Base-by-base conservation (phyloP, 768 basidiomycete species). In the Cystofilobasidium ferigula region DNA sequence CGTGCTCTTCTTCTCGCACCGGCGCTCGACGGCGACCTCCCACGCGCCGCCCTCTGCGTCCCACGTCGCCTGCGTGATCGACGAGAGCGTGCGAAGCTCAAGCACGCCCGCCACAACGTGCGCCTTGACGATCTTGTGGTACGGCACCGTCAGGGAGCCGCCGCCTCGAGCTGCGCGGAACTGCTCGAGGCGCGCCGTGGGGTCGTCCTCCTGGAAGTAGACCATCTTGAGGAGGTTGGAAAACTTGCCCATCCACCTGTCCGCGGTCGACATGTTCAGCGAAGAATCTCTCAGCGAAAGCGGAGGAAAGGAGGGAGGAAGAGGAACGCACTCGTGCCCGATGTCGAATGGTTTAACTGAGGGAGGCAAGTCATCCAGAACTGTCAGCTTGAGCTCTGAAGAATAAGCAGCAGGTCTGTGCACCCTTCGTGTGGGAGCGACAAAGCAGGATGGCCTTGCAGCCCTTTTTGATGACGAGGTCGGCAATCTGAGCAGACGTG, bases 401-500 rank as follows among this genome's bases (percentile, higher is more conserved):
- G 32, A 42, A 16, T 1, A 18, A 16, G 24, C 1, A 10, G 26
- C 30, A 66, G 47, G 67, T 62, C 35, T 61, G n/a, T n/a, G n/a
- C 64, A 18, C 60, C 59, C 43, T 70, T 73, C 62, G 70, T 57
- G 18, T 63, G 64, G 0, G 69, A 67, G 0, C 73, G 63, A 26
- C 59, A 61, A 28, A 73, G 16, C 47, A 71, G 69, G 18, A 57
- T 36, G 47, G 73, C 73, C 34, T 63, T 38, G 5, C 67, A 69
- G 12, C 72, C 72, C 5, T 61, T 53, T 6, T 22, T 7, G 40
- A 74, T 42, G 36, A 70, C 69, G 22, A 72, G 67, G 48, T 73
- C 71, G 58, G 67, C 61, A 58, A 74, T 70, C 47, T 74, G 73
- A 1, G 71, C 71, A 8, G 70, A 70, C 0, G 73, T 74, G 24